Percentiles rank a stretch among this genome's conserved stretches.
Evolutionary conservation across 192 early-diverging fungal genomes (phyloP).

Genomic region (Borealophlyctis nickersoniae): DNA sequence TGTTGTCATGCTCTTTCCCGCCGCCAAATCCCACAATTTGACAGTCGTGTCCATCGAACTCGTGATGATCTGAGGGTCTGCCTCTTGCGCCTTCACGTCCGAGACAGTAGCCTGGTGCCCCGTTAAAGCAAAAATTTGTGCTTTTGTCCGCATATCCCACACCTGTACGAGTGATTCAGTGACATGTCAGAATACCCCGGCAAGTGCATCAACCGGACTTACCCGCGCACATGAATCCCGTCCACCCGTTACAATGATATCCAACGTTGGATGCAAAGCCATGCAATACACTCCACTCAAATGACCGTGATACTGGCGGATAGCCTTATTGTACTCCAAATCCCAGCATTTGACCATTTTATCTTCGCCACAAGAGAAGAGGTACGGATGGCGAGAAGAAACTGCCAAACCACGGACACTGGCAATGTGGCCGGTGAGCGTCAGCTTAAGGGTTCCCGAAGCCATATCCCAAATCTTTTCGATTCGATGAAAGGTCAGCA

Average conservation of each 20-base stretch:
- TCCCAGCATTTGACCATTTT: conserved; percentile 99
- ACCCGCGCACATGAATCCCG: conserved; percentile 92
- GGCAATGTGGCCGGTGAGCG: conserved; percentile 95
- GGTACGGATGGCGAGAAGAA: conserved; percentile 91
- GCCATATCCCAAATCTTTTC: conserved; percentile 96
- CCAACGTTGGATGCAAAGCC: conserved; percentile 89
- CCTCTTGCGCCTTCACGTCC: conserved; percentile 86
- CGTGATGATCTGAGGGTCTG: conserved; percentile 95
- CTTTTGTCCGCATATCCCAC: conserved; percentile 99
- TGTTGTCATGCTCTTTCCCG: conserved; percentile 88
- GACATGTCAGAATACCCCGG: not conserved
- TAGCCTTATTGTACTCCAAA: conserved; percentile 97
- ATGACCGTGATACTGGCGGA: conserved; percentile 98
- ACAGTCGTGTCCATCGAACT: conserved; percentile 92
- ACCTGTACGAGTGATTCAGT: conserved; percentile 50
- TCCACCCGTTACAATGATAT: conserved; percentile 90
- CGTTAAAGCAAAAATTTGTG: conserved; percentile 80
- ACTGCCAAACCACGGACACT: conserved; percentile 92
- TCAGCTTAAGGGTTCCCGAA: conserved; percentile 90
- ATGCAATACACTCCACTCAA: conserved; percentile 90
- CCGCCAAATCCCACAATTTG: conserved; percentile 93
- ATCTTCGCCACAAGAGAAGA: conserved; percentile 97
- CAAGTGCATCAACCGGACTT: conserved; percentile 24
- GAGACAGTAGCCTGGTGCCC: conserved; percentile 88
- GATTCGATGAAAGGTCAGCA: conserved; percentile 1